A percentile compares a stretch with the other conserved stretches of the same genome.
phyloP scores from a whole-genome alignment of 2,329 filamentous ascomycete genomes.

The Aspergillus sp. region DNA sequence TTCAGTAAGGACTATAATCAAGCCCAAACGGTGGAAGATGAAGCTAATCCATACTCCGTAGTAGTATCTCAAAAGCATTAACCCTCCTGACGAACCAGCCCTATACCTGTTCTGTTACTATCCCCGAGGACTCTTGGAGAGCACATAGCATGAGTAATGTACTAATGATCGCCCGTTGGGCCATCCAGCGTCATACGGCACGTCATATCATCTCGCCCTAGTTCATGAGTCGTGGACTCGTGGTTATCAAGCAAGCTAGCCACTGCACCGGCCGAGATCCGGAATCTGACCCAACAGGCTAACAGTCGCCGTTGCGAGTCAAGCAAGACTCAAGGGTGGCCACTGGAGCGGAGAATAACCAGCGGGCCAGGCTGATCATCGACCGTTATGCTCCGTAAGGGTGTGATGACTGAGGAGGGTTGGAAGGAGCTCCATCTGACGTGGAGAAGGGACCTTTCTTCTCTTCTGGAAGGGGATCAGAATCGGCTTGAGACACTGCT shows the following conservation, averaged over 20 bases:
- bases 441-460: constrained; percentile 1
- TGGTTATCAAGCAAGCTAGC: background rate
- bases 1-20: background rate
- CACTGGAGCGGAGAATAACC: background rate
- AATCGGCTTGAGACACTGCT: background rate
- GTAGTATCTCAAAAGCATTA: background rate
- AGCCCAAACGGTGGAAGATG: constrained; percentile 3
- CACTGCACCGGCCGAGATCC: background rate
- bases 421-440: background rate
- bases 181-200: background rate
- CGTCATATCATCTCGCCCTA: background rate
- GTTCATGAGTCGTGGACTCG: background rate
- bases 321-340: background rate
- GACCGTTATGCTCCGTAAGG: constrained; percentile 10
- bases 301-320: constrained; percentile 2
- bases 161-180: background rate
- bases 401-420: background rate
- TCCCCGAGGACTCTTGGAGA: constrained; percentile 9
- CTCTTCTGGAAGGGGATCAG: constrained; percentile 11
- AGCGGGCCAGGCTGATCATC: constrained; percentile 9
- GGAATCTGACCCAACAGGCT: background rate
- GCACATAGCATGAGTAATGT: background rate
- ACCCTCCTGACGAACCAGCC: background rate
- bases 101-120: constrained; percentile 14
- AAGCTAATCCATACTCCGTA: background rate